These are phyloP conservation scores for Closterium sp. DNA, from an alignment of 139 green algal species.

Conservation along the genomic window DNA sequence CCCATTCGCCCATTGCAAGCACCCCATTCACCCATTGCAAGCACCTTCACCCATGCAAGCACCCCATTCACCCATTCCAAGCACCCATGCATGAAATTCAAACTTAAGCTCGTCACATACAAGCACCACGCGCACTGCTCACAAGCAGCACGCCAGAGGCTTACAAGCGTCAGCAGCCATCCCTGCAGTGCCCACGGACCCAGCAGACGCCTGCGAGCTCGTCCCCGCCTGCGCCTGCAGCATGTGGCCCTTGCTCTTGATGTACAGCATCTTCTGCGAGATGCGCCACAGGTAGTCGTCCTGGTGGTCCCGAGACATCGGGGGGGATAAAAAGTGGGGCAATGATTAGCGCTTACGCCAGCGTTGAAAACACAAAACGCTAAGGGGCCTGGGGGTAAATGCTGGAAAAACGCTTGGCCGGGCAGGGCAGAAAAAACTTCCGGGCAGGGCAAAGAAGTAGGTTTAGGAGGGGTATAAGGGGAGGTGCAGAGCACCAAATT, in stretches of 20 bases:
- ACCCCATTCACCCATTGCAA: neutral
- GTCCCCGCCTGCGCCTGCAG: neutral
- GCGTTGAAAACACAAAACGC: too few species aligned
- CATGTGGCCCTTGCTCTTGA: conserved; percentile 14
- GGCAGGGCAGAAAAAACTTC: too few species aligned
- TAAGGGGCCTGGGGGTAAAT: too few species aligned
- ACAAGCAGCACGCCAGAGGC: neutral
- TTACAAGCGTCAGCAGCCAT: neutral
- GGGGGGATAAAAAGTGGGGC: too few species aligned
- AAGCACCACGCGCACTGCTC: neutral
- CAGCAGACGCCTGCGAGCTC: neutral
- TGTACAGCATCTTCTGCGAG: conserved; percentile 2
- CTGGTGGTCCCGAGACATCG: neutral
- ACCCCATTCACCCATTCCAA: neutral
- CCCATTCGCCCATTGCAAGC: too few species aligned
- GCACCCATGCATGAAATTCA: too few species aligned
- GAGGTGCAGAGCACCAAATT: too few species aligned
- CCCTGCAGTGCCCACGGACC: neutral
- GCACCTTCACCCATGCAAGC: neutral
- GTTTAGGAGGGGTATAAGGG: too few species aligned
- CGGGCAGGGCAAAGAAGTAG: too few species aligned
- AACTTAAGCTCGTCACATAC: too few species aligned
- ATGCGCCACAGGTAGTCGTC: conserved; percentile 13
- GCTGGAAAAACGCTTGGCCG: too few species aligned
- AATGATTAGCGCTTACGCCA: too few species aligned